phyloP scores from a whole-genome alignment of 805 yeast species.

The Zygosaccharomyces lentus region DNA sequence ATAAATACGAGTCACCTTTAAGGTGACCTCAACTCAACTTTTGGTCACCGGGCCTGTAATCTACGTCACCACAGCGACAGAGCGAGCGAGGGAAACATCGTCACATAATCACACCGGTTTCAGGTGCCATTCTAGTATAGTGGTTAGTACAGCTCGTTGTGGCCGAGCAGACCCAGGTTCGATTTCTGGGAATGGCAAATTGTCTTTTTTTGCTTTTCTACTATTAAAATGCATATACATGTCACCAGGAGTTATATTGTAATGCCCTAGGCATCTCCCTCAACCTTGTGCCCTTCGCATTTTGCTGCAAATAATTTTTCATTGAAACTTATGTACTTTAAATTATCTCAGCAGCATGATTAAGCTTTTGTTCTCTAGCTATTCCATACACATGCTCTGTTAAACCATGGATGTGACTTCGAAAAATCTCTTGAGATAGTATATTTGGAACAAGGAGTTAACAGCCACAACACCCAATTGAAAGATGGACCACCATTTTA shows the following conservation, averaged over 20 bases:
- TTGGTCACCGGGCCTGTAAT: no score
- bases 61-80: no score
- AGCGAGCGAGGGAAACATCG: no score
- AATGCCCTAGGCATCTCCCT: no score
- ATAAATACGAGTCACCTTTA: no score
- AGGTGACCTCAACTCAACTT: no score
- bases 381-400: slow-evolving; percentile 5
- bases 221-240: not conserved
- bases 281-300: no score
- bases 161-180: slow-evolving; percentile 42
- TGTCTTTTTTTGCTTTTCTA: slow-evolving; percentile 3
- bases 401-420: slow-evolving; percentile 89
- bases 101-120: no score
- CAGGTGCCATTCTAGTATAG: slow-evolving; percentile 38
- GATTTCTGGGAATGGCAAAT: slow-evolving; percentile 40
- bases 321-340: slow-evolving; percentile 1
- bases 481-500: slow-evolving; percentile 95
- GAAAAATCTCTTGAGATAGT: slow-evolving; percentile 89
- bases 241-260: no score
- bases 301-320: slow-evolving; percentile 1
- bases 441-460: slow-evolving; percentile 89
- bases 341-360: not conserved
- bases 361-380: not conserved
- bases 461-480: slow-evolving; percentile 81
- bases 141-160: slow-evolving; percentile 42